Evolutionary conservation across 2,329 filamentous ascomycete species (phyloP), one percentile per base, ranked within the genome.

Genomic region (Pseudogymnoascus sp.): DNA sequence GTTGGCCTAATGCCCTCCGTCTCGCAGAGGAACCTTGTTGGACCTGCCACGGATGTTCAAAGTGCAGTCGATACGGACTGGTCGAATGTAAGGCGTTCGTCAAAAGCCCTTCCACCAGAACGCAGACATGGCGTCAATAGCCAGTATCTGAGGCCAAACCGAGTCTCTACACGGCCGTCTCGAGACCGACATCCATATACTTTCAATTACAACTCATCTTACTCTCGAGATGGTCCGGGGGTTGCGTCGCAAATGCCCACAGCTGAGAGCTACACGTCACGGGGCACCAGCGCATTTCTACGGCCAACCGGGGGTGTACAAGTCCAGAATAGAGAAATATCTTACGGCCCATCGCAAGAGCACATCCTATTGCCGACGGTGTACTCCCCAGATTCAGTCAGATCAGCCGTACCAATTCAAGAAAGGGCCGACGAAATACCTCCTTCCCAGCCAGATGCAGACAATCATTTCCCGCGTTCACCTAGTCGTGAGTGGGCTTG

Each of bases 401-500:
- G 9, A 12, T 35, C 28, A 22, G 16, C 28, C 9, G 9, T n/a
- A 19, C 49, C 49, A 55, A 14, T 19, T 12, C n/a, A 55, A 22
- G 49, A 55, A 4, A 14, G 49, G 28, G 28, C 9, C 28, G 9
- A 22, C 5, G 49, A 55, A 5, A 35, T 7, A 35, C 16, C n/a
- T 19, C 28, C 28, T 22, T 33, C 16, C 9, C 49, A 35, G 11
- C n/a, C 28, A n/a, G 25, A 19, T 33, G 2, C 49, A 35, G 28
- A 33, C 16, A 9, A 33, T 4, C 25, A 35, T 33, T 33, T 33
- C 9, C 49, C 49, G n/a, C 16, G 28, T 22, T 55, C 28, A 5
- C 49, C 49, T 33, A 55, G 49, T 19, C 49, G 49, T 55, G 49
- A 55, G 28, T 14, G 49, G 49, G 49, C 25, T 28, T 55, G 49